Evolutionary conservation across 164 flowering plant genomes (phyloP).

Genomic region (Vitis labrusca): DNA sequence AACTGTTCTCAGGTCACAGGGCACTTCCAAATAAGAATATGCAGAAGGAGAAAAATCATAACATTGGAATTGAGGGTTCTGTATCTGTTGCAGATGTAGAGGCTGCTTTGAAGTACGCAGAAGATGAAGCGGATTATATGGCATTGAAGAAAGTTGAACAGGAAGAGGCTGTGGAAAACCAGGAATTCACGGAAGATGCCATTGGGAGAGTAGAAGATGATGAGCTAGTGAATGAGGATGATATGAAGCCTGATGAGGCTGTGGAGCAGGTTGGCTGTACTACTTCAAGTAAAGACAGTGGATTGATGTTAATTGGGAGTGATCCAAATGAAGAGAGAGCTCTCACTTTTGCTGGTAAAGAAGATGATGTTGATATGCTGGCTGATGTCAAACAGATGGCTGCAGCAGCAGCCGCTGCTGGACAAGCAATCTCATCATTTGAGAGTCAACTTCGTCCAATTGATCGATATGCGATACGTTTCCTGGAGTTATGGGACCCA

Average conservation of each 20-base stretch:
- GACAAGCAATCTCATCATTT: constrained; percentile 77
- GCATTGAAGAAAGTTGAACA: constrained; percentile 92
- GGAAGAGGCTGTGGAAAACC: constrained; percentile 98
- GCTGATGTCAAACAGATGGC: constrained; percentile 97
- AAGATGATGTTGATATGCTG: constrained; percentile 87
- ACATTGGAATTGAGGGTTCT: constrained; percentile 39
- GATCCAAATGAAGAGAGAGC: constrained; percentile 54
- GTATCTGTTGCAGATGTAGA: constrained; percentile 89
- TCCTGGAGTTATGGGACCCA: constrained; percentile 93
- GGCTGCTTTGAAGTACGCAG: constrained; percentile 90
- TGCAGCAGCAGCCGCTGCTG: constrained; percentile 94
- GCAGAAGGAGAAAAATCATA: constrained; percentile 44
- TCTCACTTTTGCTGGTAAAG: constrained; percentile 46
- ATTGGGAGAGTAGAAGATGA: constrained; percentile 86
- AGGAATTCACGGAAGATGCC: constrained; percentile 91
- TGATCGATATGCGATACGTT: constrained; percentile 91
- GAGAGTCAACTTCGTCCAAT: constrained; percentile 93
- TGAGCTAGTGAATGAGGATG: constrained; percentile 82
- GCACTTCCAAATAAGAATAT: constrained; percentile 39
- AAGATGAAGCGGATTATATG: constrained; percentile 99
- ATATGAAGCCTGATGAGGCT: constrained; percentile 61
- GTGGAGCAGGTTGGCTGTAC: constrained; percentile 40
- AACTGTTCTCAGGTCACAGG: constrained; percentile 83
- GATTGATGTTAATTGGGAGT: constrained; percentile 20
- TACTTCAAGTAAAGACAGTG: constrained; percentile 32